Base-by-base conservation (phyloP, 106 monocot species). In the Dendrobium catenatum region DNA sequence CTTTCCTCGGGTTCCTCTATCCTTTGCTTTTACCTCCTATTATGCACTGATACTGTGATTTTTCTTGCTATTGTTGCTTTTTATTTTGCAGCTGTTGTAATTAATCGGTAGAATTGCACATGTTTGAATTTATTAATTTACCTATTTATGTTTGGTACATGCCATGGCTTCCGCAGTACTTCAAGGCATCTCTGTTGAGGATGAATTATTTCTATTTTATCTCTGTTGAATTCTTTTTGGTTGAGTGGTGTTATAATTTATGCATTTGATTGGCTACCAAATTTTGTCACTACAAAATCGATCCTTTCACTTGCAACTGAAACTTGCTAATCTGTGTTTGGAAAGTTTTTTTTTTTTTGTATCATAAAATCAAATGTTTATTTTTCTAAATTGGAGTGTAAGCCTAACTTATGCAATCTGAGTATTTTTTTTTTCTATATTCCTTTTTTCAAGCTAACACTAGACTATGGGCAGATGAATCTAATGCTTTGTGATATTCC, bases 401-500 rank as follows among this genome's bases (percentile, higher is more conserved):
- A 70, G 15, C 70, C 16, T 29, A 10, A 70, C 13, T 31, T 68
- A 33, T 33, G 13, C 68, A 11, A 13, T 13, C 16, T 3, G 26
- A 37, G 33, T 8, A 70, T 11, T 70, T 3, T 70, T 70, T 29
- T 70, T 13, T 70, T 70, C 70, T 13, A 70, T 8, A 15, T n/a
- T 66, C 37, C 13, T 49, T 49, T 74, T 48, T 9, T 49, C 10
- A 76, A 4, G 76, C 67, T 79, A 44, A 76, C 54, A 76, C 77
- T 74, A 33, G 4, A 46, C 80, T 82, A 51, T 64, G 80, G 27
- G 46, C 86, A 99, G 95, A 99, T 99, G 95, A 89, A 86, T 77
- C 87, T 99, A 29, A 93, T 99, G 95, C 78, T 83, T 55, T 93
- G 95, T 66, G 87, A 95, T 83, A 88, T 99, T 73, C 84, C 87